These are phyloP conservation scores for Rhododendron henanense DNA, from an alignment of 148 eudicot species.

Conservation along the genomic window DNA sequence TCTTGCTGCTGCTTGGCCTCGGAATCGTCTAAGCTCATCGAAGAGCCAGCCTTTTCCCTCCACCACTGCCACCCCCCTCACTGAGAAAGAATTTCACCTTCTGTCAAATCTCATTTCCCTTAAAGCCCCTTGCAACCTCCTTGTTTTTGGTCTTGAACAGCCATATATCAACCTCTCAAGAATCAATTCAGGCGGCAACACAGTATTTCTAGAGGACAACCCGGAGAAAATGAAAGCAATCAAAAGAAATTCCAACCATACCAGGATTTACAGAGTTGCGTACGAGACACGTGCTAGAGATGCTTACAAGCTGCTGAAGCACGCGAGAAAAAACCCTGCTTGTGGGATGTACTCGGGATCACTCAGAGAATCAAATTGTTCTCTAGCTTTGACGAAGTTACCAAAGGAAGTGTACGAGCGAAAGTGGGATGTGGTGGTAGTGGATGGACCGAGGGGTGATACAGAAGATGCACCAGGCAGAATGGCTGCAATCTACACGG, in stretches of 20 bases:
- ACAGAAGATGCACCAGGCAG: slow-evolving; percentile 70
- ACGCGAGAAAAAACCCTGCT: slow-evolving; percentile 45
- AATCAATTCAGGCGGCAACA: slow-evolving; percentile 56
- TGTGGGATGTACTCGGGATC: slow-evolving; percentile 32
- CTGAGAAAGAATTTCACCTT: slow-evolving; percentile 55
- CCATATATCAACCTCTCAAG: slow-evolving; percentile 45
- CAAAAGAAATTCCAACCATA: slow-evolving; percentile 27
- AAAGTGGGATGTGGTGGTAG: slow-evolving; percentile 78
- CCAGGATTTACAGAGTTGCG: slow-evolving; percentile 39
- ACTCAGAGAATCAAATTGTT: slow-evolving; percentile 43
- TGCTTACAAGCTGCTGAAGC: slow-evolving; percentile 63
- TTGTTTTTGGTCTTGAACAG: slow-evolving; percentile 67
- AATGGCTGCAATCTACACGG: slow-evolving; percentile 78
- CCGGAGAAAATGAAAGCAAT: slow-evolving; percentile 26
- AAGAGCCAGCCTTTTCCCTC: slow-evolving; percentile 3
- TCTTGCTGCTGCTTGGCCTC: slow-evolving; percentile 12
- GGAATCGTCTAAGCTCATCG: not conserved
- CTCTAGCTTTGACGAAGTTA: slow-evolving; percentile 47
- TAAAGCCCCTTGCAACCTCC: slow-evolving; percentile 76
- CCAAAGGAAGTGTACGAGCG: slow-evolving; percentile 52
- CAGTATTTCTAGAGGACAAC: slow-evolving; percentile 55
- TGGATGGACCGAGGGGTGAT: slow-evolving; percentile 80
- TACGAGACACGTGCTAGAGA: slow-evolving; percentile 61
- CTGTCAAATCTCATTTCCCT: slow-evolving; percentile 43
- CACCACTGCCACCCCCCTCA: slow-evolving; percentile 13